A percentile compares a stretch with the other conserved stretches of the same genome.
Conservation (phyloP, 371 early-diverging fungal species). For the Coemansia sp. region DNA sequence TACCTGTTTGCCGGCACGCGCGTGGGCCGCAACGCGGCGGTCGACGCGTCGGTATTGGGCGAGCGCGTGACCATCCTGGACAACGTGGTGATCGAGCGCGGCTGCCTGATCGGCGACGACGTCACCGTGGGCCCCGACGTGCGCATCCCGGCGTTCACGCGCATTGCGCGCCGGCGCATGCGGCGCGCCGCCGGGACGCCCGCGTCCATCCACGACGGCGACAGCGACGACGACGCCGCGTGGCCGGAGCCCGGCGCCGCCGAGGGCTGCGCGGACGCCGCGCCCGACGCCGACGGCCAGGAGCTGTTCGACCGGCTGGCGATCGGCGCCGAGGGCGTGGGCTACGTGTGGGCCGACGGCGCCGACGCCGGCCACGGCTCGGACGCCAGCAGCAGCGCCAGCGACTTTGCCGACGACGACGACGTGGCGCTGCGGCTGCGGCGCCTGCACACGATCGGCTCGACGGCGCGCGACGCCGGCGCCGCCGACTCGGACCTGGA, state of each 20-base stretch:
- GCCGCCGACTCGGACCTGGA: constrained; percentile 10
- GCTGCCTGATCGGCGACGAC: constrained; percentile 64
- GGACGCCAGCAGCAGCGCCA: constrained; percentile 6
- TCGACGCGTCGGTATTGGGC: constrained; percentile 75
- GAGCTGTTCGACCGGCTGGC: constrained; percentile 20
- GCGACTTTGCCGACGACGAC: constrained; percentile 33
- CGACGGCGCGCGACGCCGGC: constrained; percentile 13
- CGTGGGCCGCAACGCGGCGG: constrained; percentile 65
- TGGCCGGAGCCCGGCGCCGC: neutral
- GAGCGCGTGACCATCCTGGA: constrained; percentile 65
- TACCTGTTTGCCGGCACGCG: constrained; percentile 81
- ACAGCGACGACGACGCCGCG: constrained; percentile 6
- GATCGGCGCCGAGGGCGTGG: constrained; percentile 17
- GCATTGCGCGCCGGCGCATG: constrained; percentile 59
- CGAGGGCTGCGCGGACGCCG: neutral
- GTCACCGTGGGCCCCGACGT: constrained; percentile 79
- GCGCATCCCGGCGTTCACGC: constrained; percentile 65
- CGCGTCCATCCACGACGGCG: constrained; percentile 5
- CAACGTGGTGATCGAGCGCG: constrained; percentile 64
- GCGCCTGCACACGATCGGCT: constrained; percentile 46
- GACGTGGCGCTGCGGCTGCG: constrained; percentile 40
- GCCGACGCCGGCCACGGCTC: constrained; percentile 17
- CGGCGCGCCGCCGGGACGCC: constrained; percentile 45
- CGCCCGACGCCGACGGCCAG: neutral
- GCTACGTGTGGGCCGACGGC: constrained; percentile 30